These are phyloP conservation scores for Gautieria morchelliformis DNA, from an alignment of 768 basidiomycete species.

Conservation along the genomic window DNA sequence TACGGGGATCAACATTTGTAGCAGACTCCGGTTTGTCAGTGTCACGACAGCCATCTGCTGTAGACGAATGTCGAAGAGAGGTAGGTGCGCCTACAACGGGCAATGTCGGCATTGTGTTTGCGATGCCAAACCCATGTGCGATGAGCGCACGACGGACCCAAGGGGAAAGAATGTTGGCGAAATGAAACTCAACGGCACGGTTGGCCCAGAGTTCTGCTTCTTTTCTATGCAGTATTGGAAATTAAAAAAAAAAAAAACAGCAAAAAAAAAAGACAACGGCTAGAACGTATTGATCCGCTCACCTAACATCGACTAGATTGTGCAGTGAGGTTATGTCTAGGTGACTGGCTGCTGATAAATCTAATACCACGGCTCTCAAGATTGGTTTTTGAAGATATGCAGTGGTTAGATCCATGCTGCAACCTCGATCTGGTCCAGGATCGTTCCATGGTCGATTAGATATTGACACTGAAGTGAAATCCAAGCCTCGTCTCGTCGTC, in stretches of 20 bases:
- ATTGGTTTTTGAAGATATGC: conserved; percentile 49
- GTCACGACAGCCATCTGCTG: too few relatives aligned
- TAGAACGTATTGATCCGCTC: background rate
- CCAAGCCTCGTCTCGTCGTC: conserved; percentile 65
- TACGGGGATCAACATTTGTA: too few relatives aligned
- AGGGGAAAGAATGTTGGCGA: conserved; percentile 81
- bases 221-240: conserved; percentile 29
- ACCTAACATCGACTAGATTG: conserved; percentile 72
- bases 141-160: conserved; percentile 88
- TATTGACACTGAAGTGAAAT: conserved; percentile 49
- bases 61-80: conserved; percentile 15
- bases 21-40: too few relatives aligned
- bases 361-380: conserved; percentile 81
- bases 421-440: conserved; percentile 54
- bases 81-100: conserved; percentile 20
- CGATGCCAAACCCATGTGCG: conserved; percentile 84
- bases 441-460: conserved; percentile 93
- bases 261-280: background rate
- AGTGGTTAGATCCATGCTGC: conserved; percentile 24
- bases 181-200: conserved; percentile 83
- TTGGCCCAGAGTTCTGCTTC: conserved; percentile 87
- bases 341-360: conserved; percentile 80
- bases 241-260: background rate
- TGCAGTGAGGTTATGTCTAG: conserved; percentile 91
- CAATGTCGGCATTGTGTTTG: conserved; percentile 23